phyloP scores from a whole-genome alignment of 2,329 filamentous ascomycete genomes.

The Coleophoma eucalyptorum region DNA sequence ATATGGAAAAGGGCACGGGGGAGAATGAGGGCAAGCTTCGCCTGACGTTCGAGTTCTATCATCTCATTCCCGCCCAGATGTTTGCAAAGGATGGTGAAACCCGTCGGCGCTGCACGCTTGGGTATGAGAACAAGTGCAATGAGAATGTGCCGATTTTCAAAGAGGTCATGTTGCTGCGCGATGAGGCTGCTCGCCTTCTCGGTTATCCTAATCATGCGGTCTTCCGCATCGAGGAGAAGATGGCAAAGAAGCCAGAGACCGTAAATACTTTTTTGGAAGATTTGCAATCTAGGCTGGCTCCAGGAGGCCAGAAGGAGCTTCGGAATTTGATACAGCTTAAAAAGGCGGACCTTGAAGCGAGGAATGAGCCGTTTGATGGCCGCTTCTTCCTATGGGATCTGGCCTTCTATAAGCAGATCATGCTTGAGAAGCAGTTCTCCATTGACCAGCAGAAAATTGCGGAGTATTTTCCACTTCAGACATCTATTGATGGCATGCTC shows the following conservation, averaged over 20 bases:
- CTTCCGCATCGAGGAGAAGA: slow-evolving; percentile 54
- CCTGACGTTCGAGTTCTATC: background rate
- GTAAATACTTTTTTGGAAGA: slow-evolving; percentile 69
- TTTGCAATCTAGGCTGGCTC: slow-evolving; percentile 56
- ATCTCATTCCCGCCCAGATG: too few relatives aligned
- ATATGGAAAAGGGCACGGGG: slow-evolving; percentile 63
- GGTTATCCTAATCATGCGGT: slow-evolving; percentile 72
- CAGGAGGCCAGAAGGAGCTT: slow-evolving; percentile 51
- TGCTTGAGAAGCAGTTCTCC: slow-evolving; percentile 72
- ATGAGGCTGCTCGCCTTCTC: slow-evolving; percentile 69
- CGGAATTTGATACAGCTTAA: slow-evolving; percentile 65
- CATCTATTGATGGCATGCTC: slow-evolving; percentile 70
- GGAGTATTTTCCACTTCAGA: slow-evolving; percentile 73
- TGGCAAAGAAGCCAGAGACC: slow-evolving; percentile 53
- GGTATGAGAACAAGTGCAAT: slow-evolving; percentile 39
- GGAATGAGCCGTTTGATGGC: slow-evolving; percentile 36
- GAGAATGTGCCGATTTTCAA: slow-evolving; percentile 68
- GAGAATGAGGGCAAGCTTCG: slow-evolving; percentile 64
- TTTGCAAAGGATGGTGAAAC: slow-evolving; percentile 29
- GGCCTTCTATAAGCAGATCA: slow-evolving; percentile 70
- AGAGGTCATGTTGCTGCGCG: slow-evolving; percentile 67
- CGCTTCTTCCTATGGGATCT: slow-evolving; percentile 79
- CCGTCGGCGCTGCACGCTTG: background rate
- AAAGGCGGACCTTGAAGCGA: slow-evolving; percentile 34
- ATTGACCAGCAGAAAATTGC: slow-evolving; percentile 73